Evolutionary conservation across 495 filamentous ascomycete species (phyloP), one percentile per base, ranked within the genome.

Genomic region (Penicillium riverlandense): DNA sequence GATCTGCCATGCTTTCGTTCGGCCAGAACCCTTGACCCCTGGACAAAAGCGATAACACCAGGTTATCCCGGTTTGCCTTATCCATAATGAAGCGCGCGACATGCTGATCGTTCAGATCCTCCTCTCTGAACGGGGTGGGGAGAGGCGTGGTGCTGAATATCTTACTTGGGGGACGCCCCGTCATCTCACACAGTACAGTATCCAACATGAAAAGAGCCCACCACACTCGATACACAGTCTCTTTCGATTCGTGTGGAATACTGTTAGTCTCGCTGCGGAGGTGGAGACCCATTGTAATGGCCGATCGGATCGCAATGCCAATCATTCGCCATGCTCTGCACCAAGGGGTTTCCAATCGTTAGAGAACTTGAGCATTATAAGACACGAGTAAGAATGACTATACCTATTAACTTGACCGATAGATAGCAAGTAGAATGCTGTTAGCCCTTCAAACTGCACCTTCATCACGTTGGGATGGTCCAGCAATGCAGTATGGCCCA

Each of bases 401-500:
- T 55, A 82, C 82, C 82, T 62, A 49, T 81, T 84, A 14, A 79
- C 65, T 46, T 82, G 78, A 28, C 75, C 76, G 34, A 69, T 72
- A 12, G 72, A 61, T 39, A 83, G 54, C 15, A 82, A 70, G 59
- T 84, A 84, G 30, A 84, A 74, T 12, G 72, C 67, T 9, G 73
- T 62, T 30, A 85, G 57, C 2, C 77, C 78, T 31, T 76, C 61
- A 14, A 82, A 65, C 48, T 81, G 76, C 11, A 79, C 71, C 48
- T 77, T 78, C 36, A 79, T 72, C 15, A 84, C 52, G 49, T 79
- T 72, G 11, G 75, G 67, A 41, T 81, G 76, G 37, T 70, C 63
- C 22, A 79, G 56, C 27, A 83, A 43, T 7, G 63, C 52, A 29
- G 68, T 59, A 15, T 65, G 65, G 43, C 71, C 63, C 37, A 81